These are phyloP conservation scores for Mariannaea elegans DNA, from an alignment of 2,329 filamentous ascomycete genomes.

Conservation along the genomic window DNA sequence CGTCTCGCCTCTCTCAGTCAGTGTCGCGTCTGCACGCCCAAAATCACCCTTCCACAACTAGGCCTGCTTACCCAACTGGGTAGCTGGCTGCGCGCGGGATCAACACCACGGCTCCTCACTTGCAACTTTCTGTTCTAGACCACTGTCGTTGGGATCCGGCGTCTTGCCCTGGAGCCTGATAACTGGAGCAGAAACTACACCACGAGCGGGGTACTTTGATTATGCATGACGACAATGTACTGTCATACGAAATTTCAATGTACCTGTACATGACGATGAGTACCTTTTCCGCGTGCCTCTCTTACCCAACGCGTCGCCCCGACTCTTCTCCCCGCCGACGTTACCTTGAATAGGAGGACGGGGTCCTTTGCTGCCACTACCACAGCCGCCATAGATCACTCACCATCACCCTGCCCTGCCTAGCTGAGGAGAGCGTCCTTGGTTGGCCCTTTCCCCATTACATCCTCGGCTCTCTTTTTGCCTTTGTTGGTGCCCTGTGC, in stretches of 20 bases:
- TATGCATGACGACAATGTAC: slow-evolving; percentile 48
- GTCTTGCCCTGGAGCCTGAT: slow-evolving; percentile 25
- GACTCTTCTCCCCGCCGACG: slow-evolving; percentile 15
- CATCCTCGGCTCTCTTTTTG: neutral
- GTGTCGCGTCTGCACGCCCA: neutral
- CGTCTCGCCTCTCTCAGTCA: slow-evolving; percentile 2
- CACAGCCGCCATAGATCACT: neutral
- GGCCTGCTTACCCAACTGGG: neutral
- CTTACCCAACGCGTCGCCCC: slow-evolving; percentile 23
- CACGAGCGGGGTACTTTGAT: slow-evolving; percentile 45
- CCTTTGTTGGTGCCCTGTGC: slow-evolving; percentile 15
- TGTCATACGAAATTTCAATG: slow-evolving; percentile 46
- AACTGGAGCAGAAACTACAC: slow-evolving; percentile 27
- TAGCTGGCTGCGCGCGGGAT: slow-evolving; percentile 13
- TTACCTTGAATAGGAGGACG: slow-evolving; percentile 10
- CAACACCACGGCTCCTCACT: slow-evolving; percentile 19
- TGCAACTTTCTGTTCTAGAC: slow-evolving; percentile 38
- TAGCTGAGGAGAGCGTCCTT: no score
- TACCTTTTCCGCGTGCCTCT: slow-evolving; percentile 36
- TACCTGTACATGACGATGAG: slow-evolving; percentile 43
- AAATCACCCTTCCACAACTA: slow-evolving; percentile 1
- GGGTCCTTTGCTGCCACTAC: slow-evolving; percentile 13
- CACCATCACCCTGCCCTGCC: neutral
- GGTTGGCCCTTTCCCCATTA: neutral
- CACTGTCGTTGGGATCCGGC: slow-evolving; percentile 21